These are phyloP conservation scores for Fabrea salina DNA, from an alignment of 169 alveolate genomes.

Conservation along the genomic window DNA sequence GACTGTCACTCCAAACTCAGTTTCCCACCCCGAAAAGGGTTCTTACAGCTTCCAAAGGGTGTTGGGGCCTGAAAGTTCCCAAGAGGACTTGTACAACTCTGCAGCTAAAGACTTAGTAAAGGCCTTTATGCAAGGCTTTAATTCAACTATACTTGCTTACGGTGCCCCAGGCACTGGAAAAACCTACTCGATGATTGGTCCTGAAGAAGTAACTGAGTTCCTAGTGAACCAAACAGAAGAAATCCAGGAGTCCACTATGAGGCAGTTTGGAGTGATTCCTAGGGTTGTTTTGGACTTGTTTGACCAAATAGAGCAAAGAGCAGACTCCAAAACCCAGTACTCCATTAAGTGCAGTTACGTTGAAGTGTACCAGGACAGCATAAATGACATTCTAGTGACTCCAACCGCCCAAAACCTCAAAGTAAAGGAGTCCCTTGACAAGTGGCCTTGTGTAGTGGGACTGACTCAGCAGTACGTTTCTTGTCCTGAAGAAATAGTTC, in stretches of 20 bases:
- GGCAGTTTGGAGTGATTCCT: slow-evolving; percentile 20
- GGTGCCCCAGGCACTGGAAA: slow-evolving; percentile 74
- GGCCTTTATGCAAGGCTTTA: slow-evolving; percentile 63
- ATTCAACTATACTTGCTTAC: slow-evolving; percentile 71
- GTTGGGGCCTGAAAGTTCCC: too few species aligned
- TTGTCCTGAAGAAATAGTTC: slow-evolving; percentile 11
- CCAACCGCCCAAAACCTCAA: slow-evolving; percentile 41
- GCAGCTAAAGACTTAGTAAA: too few species aligned
- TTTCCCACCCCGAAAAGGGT: too few species aligned
- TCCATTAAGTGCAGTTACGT: slow-evolving; percentile 38
- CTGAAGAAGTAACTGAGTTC: slow-evolving; percentile 27
- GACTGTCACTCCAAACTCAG: too few species aligned
- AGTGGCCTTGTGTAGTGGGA: slow-evolving; percentile 54
- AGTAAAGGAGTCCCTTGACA: slow-evolving; percentile 55
- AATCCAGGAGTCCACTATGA: not conserved
- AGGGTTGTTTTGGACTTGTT: slow-evolving; percentile 4
- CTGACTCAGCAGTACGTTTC: not conserved
- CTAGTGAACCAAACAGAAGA: not conserved
- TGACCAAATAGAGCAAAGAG: not conserved
- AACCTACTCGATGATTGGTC: slow-evolving; percentile 71
- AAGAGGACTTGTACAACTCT: too few species aligned
- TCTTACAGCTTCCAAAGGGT: too few species aligned
- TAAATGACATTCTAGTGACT: slow-evolving; percentile 52
- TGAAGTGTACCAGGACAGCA: slow-evolving; percentile 64
- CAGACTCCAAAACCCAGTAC: not conserved